phyloP scores from a whole-genome alignment of 2,329 filamentous ascomycete genomes.

The Knufia fluminis region DNA sequence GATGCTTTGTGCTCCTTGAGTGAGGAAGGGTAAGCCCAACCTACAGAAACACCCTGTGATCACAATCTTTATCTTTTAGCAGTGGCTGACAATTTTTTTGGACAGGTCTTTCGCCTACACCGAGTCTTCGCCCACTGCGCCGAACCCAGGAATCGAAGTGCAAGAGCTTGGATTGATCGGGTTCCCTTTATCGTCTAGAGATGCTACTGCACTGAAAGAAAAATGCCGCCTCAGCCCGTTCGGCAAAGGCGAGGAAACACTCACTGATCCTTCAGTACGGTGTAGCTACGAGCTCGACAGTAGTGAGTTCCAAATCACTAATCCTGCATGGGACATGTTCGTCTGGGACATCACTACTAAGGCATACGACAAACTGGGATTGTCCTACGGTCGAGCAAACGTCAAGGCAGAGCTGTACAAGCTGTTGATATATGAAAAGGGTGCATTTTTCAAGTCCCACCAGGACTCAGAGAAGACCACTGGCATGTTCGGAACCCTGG shows the following conservation, averaged over 20 bases:
- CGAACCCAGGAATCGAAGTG: neutral
- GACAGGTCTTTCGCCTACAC: neutral
- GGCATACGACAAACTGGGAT: slow-evolving; percentile 4
- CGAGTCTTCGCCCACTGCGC: neutral
- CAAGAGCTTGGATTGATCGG: neutral
- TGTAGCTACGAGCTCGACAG: neutral
- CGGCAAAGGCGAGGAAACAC: neutral
- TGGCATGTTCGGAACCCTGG: slow-evolving; percentile 44
- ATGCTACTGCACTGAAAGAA: neutral
- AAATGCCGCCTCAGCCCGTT: neutral
- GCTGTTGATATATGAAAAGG: slow-evolving; percentile 43
- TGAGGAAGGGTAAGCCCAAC: neutral
- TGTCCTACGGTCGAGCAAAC: slow-evolving; percentile 20
- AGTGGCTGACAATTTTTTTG: neutral
- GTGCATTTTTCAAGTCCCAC: slow-evolving; percentile 41
- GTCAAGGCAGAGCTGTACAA: slow-evolving; percentile 36
- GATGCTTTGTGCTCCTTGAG: neutral
- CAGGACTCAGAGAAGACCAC: slow-evolving; percentile 40
- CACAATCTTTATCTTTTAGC: neutral
- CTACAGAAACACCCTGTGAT: neutral
- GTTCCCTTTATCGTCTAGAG: neutral
- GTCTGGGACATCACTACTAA: neutral
- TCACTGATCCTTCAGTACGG: too few species aligned
- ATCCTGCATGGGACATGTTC: neutral
- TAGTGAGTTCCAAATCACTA: neutral